A percentile compares a stretch with the other conserved stretches of the same genome.
These are phyloP conservation scores for Fusarium lyarnte DNA, from an alignment of 2,329 filamentous ascomycete genomes.

Conservation along the genomic window DNA sequence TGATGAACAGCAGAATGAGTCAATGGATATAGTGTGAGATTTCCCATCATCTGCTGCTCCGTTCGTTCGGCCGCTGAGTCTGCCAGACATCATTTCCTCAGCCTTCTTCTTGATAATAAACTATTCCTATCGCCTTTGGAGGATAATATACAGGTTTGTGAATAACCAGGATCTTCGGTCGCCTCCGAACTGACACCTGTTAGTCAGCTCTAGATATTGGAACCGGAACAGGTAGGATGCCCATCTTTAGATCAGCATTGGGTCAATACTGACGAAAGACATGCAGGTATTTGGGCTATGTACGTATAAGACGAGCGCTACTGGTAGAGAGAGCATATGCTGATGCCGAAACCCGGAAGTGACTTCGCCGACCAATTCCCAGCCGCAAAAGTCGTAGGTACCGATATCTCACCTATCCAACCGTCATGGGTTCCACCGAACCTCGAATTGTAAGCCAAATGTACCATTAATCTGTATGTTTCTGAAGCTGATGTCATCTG, in stretches of 20 bases:
- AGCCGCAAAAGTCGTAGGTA: slow-evolving; percentile 57
- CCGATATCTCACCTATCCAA: slow-evolving; percentile 67
- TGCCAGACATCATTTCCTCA: slow-evolving; percentile 20
- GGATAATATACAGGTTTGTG: slow-evolving; percentile 9
- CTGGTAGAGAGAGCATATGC: neutral
- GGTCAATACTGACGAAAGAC: neutral
- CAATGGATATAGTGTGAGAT: slow-evolving; percentile 28
- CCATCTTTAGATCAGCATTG: fast-evolving
- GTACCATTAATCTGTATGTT: fast-evolving
- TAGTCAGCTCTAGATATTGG: slow-evolving; percentile 28
- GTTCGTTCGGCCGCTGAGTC: neutral
- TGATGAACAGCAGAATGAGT: slow-evolving; percentile 28
- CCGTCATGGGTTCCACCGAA: slow-evolving; percentile 19
- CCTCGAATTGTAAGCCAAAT: slow-evolving; percentile 6
- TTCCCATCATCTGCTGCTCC: fast-evolving
- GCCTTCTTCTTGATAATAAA: slow-evolving; percentile 4
- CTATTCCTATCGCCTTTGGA: slow-evolving; percentile 19
- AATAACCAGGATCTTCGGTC: neutral
- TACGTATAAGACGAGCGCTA: neutral
- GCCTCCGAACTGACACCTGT: neutral
- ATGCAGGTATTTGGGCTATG: slow-evolving; percentile 14
- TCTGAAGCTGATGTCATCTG: fast-evolving
- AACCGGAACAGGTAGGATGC: slow-evolving; percentile 22
- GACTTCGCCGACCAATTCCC: slow-evolving; percentile 58
- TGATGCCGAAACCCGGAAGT: slow-evolving; percentile 46